Base-by-base conservation (phyloP, 306 rosid species). In the Glycyrrhiza uralensis region DNA sequence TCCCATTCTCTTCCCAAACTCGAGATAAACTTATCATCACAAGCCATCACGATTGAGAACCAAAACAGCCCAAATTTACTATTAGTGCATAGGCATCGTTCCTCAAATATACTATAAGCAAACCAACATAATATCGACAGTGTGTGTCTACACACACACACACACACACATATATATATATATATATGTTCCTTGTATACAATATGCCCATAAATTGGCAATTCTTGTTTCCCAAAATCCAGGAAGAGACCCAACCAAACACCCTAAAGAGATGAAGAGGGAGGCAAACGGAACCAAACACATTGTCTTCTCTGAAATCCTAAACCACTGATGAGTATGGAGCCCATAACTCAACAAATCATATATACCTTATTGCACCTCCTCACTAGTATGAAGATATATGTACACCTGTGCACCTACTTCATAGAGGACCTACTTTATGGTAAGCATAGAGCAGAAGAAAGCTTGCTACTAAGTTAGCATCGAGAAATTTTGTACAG, bases 401-500 rank as follows among this genome's bases (percentile, higher is more conserved):
- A 74, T 79, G 75, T 75, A 83, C 81, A 79, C 38, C 44, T 7
- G 76, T 52, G 64, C 80, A 72, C 20, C 84, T 29, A 68, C 67
- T 58, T 61, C 57, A 39, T 11, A 42, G 14, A 44, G 24, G 17
- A 71, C 50, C 45, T 64, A 47, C 39, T 35, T 15, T 35, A 56
- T 36, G 14, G 44, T 60, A 49, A 24, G 66, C 72, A 59, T 36
- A 54, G 26, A 64, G 77, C 45, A 66, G 44, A 61, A 69, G 41
- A 74, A 23, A 74, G 76, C 69, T 75, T 20, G 42, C 49, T 10
- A 51, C 41, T 32, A 79, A 24, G 51, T 47, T 26, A 52, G 69
- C 75, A 19, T 56, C 39, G 52, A 57, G n/a, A 41, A 75, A 22
- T 75, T 57, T 83, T 79, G 84, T 77, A 79, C 88, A 81, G 73